These are phyloP conservation scores for Arthrobotrys entomopaga DNA, from an alignment of 2,329 filamentous ascomycete genomes.

Conservation along the genomic window DNA sequence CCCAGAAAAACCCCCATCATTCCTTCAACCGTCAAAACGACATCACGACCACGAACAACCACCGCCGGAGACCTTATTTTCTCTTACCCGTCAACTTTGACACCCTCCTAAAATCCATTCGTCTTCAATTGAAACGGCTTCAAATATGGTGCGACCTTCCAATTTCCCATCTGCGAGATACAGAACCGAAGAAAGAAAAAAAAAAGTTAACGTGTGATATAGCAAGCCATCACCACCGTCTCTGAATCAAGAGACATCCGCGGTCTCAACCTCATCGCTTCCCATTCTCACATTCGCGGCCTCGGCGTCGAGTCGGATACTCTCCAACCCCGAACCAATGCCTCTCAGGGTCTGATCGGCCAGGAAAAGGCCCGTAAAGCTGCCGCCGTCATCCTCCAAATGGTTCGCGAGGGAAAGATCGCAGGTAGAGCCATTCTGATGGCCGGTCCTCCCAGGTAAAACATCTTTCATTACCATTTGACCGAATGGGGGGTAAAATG, in stretches of 20 bases:
- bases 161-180: not conserved
- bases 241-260: slow-evolving; percentile 95
- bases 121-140: slow-evolving; percentile 1
- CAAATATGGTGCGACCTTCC: slow-evolving; percentile 34
- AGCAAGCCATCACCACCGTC: slow-evolving; percentile 75
- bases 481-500: too few species aligned
- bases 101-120: not conserved
- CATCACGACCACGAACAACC: slow-evolving; percentile 8
- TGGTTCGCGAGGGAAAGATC: slow-evolving; percentile 99
- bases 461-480: not conserved
- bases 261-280: slow-evolving; percentile 95
- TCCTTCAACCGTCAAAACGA: not conserved
- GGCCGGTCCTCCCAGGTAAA: slow-evolving; percentile 85
- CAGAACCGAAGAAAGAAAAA: not conserved
- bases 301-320: slow-evolving; percentile 92
- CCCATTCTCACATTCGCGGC: slow-evolving; percentile 96
- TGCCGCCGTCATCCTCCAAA: slow-evolving; percentile 93
- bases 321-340: slow-evolving; percentile 77
- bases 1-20: not conserved
- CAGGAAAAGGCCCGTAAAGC: slow-evolving; percentile 97
- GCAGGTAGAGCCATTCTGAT: slow-evolving; percentile 94
- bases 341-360: slow-evolving; percentile 92
- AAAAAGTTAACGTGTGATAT: slow-evolving; percentile 3
- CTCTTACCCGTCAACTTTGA: not conserved
- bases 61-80: not conserved